Conservation (phyloP, 2,329 filamentous ascomycete species). For the Zarea fungicola region DNA sequence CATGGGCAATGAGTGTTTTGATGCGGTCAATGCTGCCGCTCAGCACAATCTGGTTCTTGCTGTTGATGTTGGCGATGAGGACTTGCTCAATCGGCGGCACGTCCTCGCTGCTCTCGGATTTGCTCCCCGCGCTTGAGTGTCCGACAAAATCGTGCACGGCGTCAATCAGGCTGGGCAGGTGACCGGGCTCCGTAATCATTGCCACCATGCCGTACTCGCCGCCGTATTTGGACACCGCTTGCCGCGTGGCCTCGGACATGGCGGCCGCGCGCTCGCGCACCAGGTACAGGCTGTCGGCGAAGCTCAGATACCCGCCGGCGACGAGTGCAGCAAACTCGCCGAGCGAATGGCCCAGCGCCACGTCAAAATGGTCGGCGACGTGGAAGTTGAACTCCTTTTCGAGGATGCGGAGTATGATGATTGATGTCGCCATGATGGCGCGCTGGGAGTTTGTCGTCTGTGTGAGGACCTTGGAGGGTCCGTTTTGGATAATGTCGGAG, state of each 20-base stretch:
- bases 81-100: constrained; percentile 79
- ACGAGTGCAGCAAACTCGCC: constrained; percentile 92
- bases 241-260: constrained; percentile 71
- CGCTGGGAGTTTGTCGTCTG: constrained; percentile 86
- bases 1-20: constrained; percentile 72
- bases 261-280: constrained; percentile 73
- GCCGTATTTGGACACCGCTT: constrained; percentile 61
- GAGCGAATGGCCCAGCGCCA: constrained; percentile 83
- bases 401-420: constrained; percentile 82
- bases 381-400: constrained; percentile 80
- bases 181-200: constrained; percentile 77
- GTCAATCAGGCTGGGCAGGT: constrained; percentile 62
- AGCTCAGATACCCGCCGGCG: constrained; percentile 72
- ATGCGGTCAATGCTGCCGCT: constrained; percentile 83
- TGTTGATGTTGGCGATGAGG: constrained; percentile 88
- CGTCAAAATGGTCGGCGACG: constrained; percentile 65
- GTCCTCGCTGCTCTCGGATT: constrained; percentile 62
- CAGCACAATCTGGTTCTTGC: constrained; percentile 92
- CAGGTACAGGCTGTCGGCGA: constrained; percentile 71
- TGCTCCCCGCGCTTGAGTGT: constrained; percentile 58
- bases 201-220: constrained; percentile 94
- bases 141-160: constrained; percentile 77
- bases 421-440: constrained; percentile 91
- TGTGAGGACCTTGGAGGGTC: constrained; percentile 71
- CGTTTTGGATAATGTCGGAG: constrained; percentile 71